A percentile compares a stretch with the other conserved stretches of the same genome.
These are phyloP conservation scores for Paecilomyces sp. DNA, from an alignment of 2,329 filamentous ascomycete genomes.

Conservation along the genomic window DNA sequence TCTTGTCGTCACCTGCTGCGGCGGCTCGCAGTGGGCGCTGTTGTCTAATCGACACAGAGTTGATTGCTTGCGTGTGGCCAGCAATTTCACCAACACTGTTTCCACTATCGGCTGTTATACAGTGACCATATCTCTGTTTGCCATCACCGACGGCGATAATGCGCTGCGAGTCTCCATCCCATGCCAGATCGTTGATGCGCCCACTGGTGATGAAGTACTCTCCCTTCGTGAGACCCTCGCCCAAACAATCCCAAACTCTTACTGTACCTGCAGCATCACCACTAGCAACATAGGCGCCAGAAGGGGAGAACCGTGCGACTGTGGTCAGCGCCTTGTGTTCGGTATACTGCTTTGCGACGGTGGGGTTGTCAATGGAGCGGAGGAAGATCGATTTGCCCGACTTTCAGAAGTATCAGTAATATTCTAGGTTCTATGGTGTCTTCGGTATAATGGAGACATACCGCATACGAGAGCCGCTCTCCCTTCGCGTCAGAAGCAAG, in stretches of 20 bases:
- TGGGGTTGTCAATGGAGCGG: conserved; percentile 84
- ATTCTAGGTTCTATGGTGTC: background rate
- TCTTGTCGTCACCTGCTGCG: conserved; percentile 84
- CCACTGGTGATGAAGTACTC: conserved; percentile 94
- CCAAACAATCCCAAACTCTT: conserved; percentile 82
- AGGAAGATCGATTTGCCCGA: conserved; percentile 96
- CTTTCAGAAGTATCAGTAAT: conserved; percentile 37
- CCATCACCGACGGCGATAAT: conserved; percentile 95
- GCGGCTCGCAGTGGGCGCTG: conserved; percentile 86
- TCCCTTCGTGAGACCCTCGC: conserved; percentile 82
- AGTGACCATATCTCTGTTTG: conserved; percentile 86
- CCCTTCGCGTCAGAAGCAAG: conserved; percentile 84
- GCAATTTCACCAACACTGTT: conserved; percentile 93
- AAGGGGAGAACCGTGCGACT: conserved; percentile 88
- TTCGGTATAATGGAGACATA: conserved; percentile 41
- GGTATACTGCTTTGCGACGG: conserved; percentile 80
- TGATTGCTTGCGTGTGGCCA: conserved; percentile 85
- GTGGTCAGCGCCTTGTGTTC: conserved; percentile 84
- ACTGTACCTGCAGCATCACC: conserved; percentile 81
- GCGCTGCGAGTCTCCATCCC: conserved; percentile 94
- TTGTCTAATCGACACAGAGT: conserved; percentile 80
- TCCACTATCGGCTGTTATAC: conserved; percentile 89
- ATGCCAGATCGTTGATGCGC: conserved; percentile 91
- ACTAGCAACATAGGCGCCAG: conserved; percentile 88
- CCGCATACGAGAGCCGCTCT: conserved; percentile 86